Evolutionary conservation across 1,284 basidiomycete genomes (phyloP), one percentile per base, ranked within the genome.

Genomic region (Marasmius oreades): DNA sequence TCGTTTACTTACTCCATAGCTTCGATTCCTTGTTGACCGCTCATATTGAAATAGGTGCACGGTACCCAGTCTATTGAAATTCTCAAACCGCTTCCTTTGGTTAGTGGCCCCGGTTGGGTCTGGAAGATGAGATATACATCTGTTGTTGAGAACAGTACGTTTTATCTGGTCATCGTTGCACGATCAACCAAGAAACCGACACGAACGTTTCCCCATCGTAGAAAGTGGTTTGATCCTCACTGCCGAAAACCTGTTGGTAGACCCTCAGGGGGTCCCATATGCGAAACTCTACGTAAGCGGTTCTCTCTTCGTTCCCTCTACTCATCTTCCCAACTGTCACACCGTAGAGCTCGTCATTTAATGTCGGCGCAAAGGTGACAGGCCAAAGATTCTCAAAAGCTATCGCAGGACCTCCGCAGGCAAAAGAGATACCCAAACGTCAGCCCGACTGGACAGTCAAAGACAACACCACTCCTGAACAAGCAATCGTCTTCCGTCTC

Each of bases 211-310:
- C 14, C 47, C 44, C 8, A 36, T 36, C 51, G 10, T 61, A 92
- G 90, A 89, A 67, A 86, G 83, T 47, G 92, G 92, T 2, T 82
- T 93, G 57, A 81, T 93, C 55, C 59, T 90, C 12, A 90, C 88
- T 52, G 71, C 69, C 14, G 88, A 92, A 66, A 76, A 77, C 45
- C 64, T 77, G 1, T 80, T 93, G 34, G 73, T 88, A 20, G 85
- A 87, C 64, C 74, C 84, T 5, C 70, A 81, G 0, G 87, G 84
- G 34, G 79, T 76, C 1, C 75, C 77, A 2, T 92, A 93, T 62
- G 86, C 88, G 16, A 85, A 80, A 63, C 84, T 91, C 67, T 88
- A 85, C 62, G 88, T 90, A 62, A 59, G 28, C 5, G 28, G 78
- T 72, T 26, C 26, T 55, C 24, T 18, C 20, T 34, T 37, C 28